Base-by-base conservation (phyloP, 176 grass and related monocot genomes). In the Melocanna baccifera region DNA sequence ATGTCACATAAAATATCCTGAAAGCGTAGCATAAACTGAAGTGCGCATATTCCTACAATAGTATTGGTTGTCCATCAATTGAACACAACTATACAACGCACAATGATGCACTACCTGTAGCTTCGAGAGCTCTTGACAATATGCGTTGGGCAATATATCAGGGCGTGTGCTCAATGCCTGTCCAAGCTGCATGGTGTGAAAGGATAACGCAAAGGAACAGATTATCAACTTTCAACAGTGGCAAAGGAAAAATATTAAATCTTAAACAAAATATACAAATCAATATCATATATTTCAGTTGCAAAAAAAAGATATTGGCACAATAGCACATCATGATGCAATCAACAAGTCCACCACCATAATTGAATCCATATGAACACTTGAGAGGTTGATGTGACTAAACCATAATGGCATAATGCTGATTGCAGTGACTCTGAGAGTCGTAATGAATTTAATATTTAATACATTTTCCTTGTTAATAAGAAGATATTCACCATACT, bases 51-150 rank as follows among this genome's bases (percentile, higher is more conserved):
- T 45, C 52, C 41, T 48, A 74, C 18, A 85, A 78, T 22, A 41
- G 20, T 50, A 77, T 39, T 71, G 55, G 42, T 57, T n/a, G 19
- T 47, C 46, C 43, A 65, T 74, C n/a, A 84, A 48, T 15, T 42
- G 30, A 75, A 37, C 13, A 77, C 68, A 83, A 81, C 4, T 37
- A 77, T 72, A 77, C 12, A 47, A 86, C 23, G 6, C 57, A 73
- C 56, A 39, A 36, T 59, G 16, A 67, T 23, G 30, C 0, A 30
- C 15, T 87, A 98, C 93, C 93, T 98, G 96, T 83, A 98, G 69
- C 63, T 93, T 93, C 39, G 93, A 91, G 70, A 98, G 96, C 79
- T 98, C 93, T 86, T 92, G 88, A 80, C 96, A 98, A 83, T 98
- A 98, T 51, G 89, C 89, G 83, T 64, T 90, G 12, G 96, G 91